Evolutionary conservation across 495 filamentous ascomycete species (phyloP).

Genomic region (Daldinia caldariorum): DNA sequence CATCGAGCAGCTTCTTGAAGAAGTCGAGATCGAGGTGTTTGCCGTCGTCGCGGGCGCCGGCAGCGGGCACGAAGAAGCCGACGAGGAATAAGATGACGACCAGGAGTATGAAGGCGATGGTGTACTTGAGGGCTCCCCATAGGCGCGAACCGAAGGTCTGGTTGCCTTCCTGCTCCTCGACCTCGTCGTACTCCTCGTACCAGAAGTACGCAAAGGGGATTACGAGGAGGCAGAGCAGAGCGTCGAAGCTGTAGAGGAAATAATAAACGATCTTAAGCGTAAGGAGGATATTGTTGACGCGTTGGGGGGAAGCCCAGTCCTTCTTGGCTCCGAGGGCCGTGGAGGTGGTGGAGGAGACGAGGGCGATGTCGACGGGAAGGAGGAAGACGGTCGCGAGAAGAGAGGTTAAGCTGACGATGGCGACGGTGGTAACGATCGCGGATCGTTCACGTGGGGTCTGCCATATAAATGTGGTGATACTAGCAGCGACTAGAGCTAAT

Average conservation of each 20-base stretch:
- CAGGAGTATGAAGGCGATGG: constrained; percentile 81
- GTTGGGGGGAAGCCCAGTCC: constrained; percentile 87
- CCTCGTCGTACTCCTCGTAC: constrained; percentile 96
- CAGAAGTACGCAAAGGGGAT: constrained; percentile 98
- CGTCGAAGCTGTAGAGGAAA: constrained; percentile 88
- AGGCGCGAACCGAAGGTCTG: constrained; percentile 74
- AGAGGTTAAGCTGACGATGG: constrained; percentile 83
- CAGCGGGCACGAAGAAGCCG: constrained; percentile 90
- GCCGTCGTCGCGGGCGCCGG: constrained; percentile 67
- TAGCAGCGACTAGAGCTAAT: constrained; percentile 73
- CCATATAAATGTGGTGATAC: constrained; percentile 85
- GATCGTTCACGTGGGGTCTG: constrained; percentile 89
- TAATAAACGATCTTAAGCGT: constrained; percentile 93
- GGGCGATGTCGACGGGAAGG: constrained; percentile 92
- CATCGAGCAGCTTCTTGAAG: constrained; percentile 82
- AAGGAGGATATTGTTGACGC: constrained; percentile 76
- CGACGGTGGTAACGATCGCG: constrained; percentile 78
- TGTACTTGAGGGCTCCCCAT: constrained; percentile 90
- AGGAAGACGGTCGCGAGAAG: constrained; percentile 93
- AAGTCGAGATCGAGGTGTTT: constrained; percentile 82
- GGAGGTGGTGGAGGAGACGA: constrained; percentile 87
- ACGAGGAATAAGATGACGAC: constrained; percentile 86
- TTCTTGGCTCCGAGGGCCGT: constrained; percentile 83
- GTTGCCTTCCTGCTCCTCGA: constrained; percentile 78
- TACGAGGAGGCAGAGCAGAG: constrained; percentile 86